These are phyloP conservation scores for Kodamaea derodonti DNA, from an alignment of 1,139 yeast genomes.

Conservation along the genomic window DNA sequence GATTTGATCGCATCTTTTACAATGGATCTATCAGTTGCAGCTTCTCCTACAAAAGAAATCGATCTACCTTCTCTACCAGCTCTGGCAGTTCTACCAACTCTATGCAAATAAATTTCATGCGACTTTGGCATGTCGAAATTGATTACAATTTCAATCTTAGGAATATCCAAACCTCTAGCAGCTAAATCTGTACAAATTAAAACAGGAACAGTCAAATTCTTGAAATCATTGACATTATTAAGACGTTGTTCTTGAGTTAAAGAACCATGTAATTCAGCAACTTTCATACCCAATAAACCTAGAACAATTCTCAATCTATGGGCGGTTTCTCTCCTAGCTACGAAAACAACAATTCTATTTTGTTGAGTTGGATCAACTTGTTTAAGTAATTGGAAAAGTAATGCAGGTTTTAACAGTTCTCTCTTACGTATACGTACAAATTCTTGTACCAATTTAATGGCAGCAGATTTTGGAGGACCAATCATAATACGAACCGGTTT, in stretches of 20 bases:
- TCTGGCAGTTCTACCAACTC: constrained; percentile 99
- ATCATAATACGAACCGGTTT: constrained; percentile 94
- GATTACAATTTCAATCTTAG: constrained; percentile 89
- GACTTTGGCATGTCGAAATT: constrained; percentile 95
- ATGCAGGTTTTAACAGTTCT: constrained; percentile 78
- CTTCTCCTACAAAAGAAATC: constrained; percentile 90
- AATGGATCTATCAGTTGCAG: constrained; percentile 76
- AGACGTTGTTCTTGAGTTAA: constrained; percentile 94
- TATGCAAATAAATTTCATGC: constrained; percentile 85
- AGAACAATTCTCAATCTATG: constrained; percentile 80
- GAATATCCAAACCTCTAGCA: constrained; percentile 98
- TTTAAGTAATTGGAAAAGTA: constrained; percentile 67
- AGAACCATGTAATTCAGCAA: constrained; percentile 92
- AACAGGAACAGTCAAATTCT: constrained; percentile 77
- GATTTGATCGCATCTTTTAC: constrained; percentile 82
- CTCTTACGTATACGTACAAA: constrained; percentile 92
- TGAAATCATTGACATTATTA: constrained; percentile 76
- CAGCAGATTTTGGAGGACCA: constrained; percentile 93
- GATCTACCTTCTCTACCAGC: constrained; percentile 96
- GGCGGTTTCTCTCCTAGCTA: constrained; percentile 85
- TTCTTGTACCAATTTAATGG: constrained; percentile 82
- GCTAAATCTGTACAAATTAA: constrained; percentile 96
- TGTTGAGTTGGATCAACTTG: constrained; percentile 58
- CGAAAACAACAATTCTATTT: constrained; percentile 81
- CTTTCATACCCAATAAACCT: constrained; percentile 82